These are phyloP conservation scores for Rubus parviflorus DNA, from an alignment of 306 rosid species.

Conservation along the genomic window DNA sequence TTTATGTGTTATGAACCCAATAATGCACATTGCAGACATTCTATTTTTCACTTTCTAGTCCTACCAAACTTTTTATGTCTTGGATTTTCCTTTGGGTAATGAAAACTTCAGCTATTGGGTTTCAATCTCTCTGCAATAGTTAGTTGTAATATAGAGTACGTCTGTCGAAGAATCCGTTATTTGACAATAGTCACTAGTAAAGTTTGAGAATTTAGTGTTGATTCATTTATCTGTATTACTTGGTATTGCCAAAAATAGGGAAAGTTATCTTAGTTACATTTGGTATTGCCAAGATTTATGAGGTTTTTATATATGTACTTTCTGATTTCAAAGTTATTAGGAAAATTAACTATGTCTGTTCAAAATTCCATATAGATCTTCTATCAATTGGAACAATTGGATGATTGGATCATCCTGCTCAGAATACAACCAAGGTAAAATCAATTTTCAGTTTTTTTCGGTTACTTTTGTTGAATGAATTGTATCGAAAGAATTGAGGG, in stretches of 20 bases:
- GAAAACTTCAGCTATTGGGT: neutral
- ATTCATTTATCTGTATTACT: neutral
- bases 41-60: neutral
- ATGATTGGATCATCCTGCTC: neutral
- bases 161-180: neutral
- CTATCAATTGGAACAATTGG: neutral
- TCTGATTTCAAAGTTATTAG: neutral
- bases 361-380: neutral
- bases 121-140: neutral
- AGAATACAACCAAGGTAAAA: neutral
- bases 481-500: neutral
- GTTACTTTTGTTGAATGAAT: neutral
- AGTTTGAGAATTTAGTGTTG: neutral
- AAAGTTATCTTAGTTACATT: conserved; percentile 9
- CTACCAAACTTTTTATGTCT: neutral
- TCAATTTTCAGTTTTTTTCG: neutral
- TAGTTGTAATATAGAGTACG: neutral
- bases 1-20: neutral
- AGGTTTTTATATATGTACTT: neutral
- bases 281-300: neutral
- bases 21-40: neutral
- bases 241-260: neutral
- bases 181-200: neutral
- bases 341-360: neutral
- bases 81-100: neutral